These are phyloP conservation scores for Pleochaeta shiraiana DNA, from an alignment of 2,329 filamentous ascomycete genomes.

Conservation along the genomic window DNA sequence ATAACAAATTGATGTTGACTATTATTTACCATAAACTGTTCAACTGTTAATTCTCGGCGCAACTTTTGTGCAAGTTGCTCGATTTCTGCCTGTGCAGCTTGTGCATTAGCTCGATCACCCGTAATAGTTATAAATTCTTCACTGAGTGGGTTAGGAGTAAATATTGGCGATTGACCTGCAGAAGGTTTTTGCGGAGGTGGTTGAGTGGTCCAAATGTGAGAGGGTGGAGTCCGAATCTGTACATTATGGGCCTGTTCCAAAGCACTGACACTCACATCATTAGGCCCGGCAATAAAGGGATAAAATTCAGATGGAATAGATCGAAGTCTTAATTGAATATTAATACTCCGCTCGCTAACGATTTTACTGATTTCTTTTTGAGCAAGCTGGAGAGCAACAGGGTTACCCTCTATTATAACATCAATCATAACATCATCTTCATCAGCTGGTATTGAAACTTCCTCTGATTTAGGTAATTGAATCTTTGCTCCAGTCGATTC, in stretches of 20 bases:
- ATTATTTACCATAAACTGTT: slow-evolving; percentile 63
- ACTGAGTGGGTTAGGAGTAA: slow-evolving; percentile 38
- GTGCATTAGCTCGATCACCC: slow-evolving; percentile 66
- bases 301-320: slow-evolving; percentile 82
- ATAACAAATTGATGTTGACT: slow-evolving; percentile 91
- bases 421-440: slow-evolving; percentile 76
- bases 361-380: slow-evolving; percentile 70
- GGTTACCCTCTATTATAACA: slow-evolving; percentile 77
- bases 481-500: slow-evolving; percentile 79
- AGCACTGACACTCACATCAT: slow-evolving; percentile 42
- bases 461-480: slow-evolving; percentile 66
- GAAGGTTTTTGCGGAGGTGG: slow-evolving; percentile 40
- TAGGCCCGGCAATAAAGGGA: slow-evolving; percentile 74
- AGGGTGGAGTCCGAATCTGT: slow-evolving; percentile 62
- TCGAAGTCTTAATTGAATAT: slow-evolving; percentile 59
- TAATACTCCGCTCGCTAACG: slow-evolving; percentile 65
- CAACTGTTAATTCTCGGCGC: slow-evolving; percentile 49
- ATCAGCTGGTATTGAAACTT: slow-evolving; percentile 27
- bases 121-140: slow-evolving; percentile 66
- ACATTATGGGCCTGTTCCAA: slow-evolving; percentile 56
- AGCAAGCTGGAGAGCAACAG: slow-evolving; percentile 66
- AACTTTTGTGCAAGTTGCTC: slow-evolving; percentile 61
- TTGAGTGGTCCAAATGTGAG: slow-evolving; percentile 49
- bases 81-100: slow-evolving; percentile 58
- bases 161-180: slow-evolving; percentile 43